Evolutionary conservation across 495 filamentous ascomycete genomes (phyloP), one percentile per base, ranked within the genome.

Genomic region (Neurospora sp.): DNA sequence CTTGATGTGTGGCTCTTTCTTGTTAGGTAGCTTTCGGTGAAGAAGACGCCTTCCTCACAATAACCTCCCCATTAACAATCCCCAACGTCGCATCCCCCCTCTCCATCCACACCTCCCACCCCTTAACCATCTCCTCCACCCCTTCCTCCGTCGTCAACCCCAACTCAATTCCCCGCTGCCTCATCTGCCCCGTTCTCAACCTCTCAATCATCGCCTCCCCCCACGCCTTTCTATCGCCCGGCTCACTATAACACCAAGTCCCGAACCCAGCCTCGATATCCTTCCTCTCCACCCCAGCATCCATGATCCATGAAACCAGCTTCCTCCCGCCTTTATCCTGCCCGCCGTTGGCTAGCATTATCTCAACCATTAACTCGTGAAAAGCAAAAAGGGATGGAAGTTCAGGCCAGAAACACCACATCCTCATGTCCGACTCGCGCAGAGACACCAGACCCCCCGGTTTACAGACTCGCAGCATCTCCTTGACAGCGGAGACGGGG

Each of bases 381-480:
- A 82, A 83, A 38, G 7, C n/a, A n/a, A n/a, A n/a, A 10, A 86
- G 73, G 35, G 73, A 82, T 2, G 78, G 75, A 12, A 76, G 69
- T 69, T 80, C 75, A 6, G 84, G 84, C 79, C 80, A 84, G 18
- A 77, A 69, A 42, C 74, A 74, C 76, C 80, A 80, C 59, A 76
- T 78, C 75, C 80, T 74, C 68, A 75, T 74, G 73, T 85, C 84
- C 39, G 78, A 76, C 73, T 85, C 84, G 31, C 84, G 79, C 53
- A 80, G 76, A 37, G 82, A 80, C 35, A 85, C 75, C n/a, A 86
- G 61, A 69, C 84, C 83, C 10, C 82, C 82, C 20, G 71, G 78
- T 76, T 81, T 82, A 18, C 79, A 77, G 16, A 85, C 83, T 18
- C 84, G 74, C 7, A 84, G 76, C 81, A 85, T 84, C 74, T 86